Base-by-base conservation (phyloP, 129 eudicot species). In the Apium graveolens region DNA sequence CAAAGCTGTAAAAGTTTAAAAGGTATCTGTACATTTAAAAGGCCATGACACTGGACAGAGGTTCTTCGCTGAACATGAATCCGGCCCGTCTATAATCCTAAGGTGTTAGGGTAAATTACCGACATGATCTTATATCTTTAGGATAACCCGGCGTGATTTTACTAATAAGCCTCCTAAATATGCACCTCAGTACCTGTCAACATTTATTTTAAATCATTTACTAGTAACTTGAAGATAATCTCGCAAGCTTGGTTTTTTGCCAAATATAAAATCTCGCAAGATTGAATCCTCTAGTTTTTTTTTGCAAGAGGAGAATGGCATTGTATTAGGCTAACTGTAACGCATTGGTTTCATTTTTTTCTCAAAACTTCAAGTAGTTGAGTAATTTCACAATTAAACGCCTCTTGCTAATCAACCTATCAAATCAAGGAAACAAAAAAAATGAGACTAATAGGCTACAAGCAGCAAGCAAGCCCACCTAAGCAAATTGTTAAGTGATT, bases 381-480 rank as follows among this genome's bases (percentile, higher is more conserved):
- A 46, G 26, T 53, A 21, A 24, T 20, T 18, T 24, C 29, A 55
- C 24, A 55, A 55, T 1, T 27, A 21, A 55, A 55, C 63, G 2
- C 63, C 63, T 55, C 63, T 0, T 55, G 10, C 24, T 55, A 7
- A 24, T 21, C 13, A 24, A 13, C 63, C 63, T 55, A 21, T 55
- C 24, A 48, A 48, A 24, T 55, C 13, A 55, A 21, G 63, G 11
- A 24, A 55, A 24, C 12, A 35, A 27, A 27, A 7, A 21, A 55
- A 13, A 6, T 16, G 39, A 4, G 43, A 29, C 7, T 2, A 68
- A 16, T 11, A 14, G 24, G 20, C 13, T 32, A 14, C n/a, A 35
- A 69, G n/a, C 73, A 79, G 75, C 81, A 81, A 65, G 78, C 82
- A 75, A 82, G 63, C 77, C 74, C 88, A 86, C 85, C 80, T 78